Percentiles rank a stretch among this genome's conserved stretches.
phyloP scores from a whole-genome alignment of 768 basidiomycete genomes.

The Coprinopsis strossmayeri region DNA sequence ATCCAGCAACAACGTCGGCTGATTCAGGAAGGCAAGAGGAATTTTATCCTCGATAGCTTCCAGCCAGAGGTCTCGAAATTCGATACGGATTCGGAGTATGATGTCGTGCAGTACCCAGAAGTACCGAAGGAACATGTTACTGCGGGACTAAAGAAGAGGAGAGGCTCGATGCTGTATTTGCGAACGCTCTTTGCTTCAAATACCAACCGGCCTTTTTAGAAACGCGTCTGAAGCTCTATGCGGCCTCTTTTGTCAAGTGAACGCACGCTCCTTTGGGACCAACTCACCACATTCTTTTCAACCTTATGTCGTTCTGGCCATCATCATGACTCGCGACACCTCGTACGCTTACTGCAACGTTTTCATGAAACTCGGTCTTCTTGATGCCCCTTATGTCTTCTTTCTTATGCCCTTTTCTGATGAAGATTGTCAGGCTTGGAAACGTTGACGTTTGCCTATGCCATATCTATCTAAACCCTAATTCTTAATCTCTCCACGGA shows the following conservation, averaged over 20 bases:
- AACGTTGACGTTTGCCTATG: no score
- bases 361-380: no score
- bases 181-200: not conserved
- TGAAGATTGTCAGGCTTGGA: no score
- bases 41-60: constrained; percentile 10
- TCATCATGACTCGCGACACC: no score
- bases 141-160: constrained; percentile 1
- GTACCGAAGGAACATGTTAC: not conserved
- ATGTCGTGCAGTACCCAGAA: not conserved
- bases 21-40: constrained; percentile 8
- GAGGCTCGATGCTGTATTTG: constrained; percentile 8
- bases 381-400: no score
- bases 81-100: constrained; percentile 8
- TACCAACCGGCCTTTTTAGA: no score
- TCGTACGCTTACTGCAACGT: no score
- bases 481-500: no score
- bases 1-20: not conserved
- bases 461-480: no score
- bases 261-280: not conserved
- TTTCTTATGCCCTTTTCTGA: no score
- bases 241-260: not conserved
- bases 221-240: not conserved
- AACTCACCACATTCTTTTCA: not conserved
- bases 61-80: constrained; percentile 10
- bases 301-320: no score